Conservation (phyloP, 2,329 filamentous ascomycete species). For the Xylaria sp. region DNA sequence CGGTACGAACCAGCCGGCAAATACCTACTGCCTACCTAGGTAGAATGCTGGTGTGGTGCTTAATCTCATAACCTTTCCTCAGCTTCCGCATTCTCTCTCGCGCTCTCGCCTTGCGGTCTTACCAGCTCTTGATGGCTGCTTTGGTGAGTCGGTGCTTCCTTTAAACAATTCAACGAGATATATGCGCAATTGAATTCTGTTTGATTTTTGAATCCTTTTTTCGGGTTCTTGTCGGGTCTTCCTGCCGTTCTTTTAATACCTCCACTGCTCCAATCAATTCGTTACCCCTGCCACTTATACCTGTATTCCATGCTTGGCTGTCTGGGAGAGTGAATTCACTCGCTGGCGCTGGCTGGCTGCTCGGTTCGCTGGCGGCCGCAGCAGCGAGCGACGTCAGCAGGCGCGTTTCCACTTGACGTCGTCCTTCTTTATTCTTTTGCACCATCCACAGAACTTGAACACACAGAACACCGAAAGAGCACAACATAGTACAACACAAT, state of each 20-base stretch:
- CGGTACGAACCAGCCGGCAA: no score
- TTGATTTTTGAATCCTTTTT: constrained; percentile 1
- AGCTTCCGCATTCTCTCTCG: constrained; percentile 1
- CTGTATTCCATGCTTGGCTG: not conserved
- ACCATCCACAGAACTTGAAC: not conserved
- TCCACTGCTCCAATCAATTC: not conserved
- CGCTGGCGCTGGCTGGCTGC: constrained; percentile 6
- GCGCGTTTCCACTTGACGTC: not conserved
- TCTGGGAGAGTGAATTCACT: not conserved
- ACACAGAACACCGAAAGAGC: no score
- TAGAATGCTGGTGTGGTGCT: constrained; percentile 6
- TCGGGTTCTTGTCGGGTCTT: not conserved
- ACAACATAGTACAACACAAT: no score
- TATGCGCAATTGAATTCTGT: not conserved
- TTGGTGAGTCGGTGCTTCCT: constrained; percentile 50
- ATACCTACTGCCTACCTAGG: not conserved
- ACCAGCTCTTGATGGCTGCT: constrained; percentile 46
- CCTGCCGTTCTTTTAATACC: not conserved
- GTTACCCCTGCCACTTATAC: constrained; percentile 2
- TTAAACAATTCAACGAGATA: not conserved
- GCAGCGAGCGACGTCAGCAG: constrained; percentile 1
- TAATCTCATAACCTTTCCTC: constrained; percentile 1
- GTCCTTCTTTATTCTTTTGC: not conserved
- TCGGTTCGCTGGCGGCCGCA: not conserved
- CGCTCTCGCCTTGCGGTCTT: not conserved